Evolutionary conservation across 768 basidiomycete species (phyloP).

Genomic region (Pleurotus eryngii): DNA sequence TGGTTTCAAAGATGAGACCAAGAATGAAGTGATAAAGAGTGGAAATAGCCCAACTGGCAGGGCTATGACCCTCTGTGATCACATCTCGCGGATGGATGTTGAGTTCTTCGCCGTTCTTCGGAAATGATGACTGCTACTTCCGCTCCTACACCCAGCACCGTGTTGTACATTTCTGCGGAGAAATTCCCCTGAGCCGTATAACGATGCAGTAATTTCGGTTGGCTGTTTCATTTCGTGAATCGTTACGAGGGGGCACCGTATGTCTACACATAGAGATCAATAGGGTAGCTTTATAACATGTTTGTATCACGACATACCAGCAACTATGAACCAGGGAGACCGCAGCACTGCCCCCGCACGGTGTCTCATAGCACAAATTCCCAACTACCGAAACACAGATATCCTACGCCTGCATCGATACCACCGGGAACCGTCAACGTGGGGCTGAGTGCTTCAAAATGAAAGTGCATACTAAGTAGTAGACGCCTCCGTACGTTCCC

Average conservation of each 20-base stretch:
- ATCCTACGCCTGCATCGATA: conserved; percentile 48
- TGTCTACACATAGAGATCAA: neutral
- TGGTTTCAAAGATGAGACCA: no score
- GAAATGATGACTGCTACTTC: conserved; percentile 60
- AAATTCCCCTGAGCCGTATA: conserved; percentile 36
- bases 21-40: no score
- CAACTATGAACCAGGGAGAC: conserved; percentile 60
- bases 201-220: neutral
- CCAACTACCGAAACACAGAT: conserved; percentile 34
- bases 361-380: conserved; percentile 69
- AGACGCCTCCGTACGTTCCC: conserved; percentile 36
- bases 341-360: conserved; percentile 55
- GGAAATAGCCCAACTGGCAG: no score
- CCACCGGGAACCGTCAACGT: conserved; percentile 30
- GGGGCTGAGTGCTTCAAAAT: neutral
- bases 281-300: neutral
- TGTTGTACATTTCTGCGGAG: conserved; percentile 38
- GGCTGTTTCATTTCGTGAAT: conserved; percentile 18
- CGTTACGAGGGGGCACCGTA: neutral
- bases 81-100: conserved; percentile 15
- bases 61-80: no score
- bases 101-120: conserved; percentile 33
- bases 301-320: conserved; percentile 29
- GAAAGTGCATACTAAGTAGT: conserved; percentile 43
- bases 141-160: conserved; percentile 49